Evolutionary conservation across 176 grass and related monocot genomes (phyloP).

Genomic region (Oryza brachyantha): DNA sequence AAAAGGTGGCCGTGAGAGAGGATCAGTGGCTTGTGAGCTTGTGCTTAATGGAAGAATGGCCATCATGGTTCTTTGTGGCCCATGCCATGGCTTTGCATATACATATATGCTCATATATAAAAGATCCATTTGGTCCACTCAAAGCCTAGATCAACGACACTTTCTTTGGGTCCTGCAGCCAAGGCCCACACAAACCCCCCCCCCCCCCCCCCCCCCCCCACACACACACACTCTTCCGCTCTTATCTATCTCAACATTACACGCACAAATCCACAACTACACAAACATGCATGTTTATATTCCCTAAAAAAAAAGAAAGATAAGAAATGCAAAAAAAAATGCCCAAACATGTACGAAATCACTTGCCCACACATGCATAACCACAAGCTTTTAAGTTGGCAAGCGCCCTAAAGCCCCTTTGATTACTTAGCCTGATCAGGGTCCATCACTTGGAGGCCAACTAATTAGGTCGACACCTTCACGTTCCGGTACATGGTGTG

Average conservation of each 20-base stretch:
- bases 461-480: slow-evolving; percentile 42
- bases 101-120: slow-evolving; percentile 19
- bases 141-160: slow-evolving; percentile 27
- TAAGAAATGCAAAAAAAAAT: background rate
- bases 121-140: slow-evolving; percentile 29
- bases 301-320: background rate
- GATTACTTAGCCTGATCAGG: background rate
- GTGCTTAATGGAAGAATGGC: slow-evolving; percentile 30
- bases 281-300: background rate
- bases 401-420: slow-evolving; percentile 14
- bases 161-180: slow-evolving; percentile 13
- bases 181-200: slow-evolving; percentile 1
- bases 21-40: background rate
- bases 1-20: slow-evolving; percentile 29
- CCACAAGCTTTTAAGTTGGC: slow-evolving; percentile 34
- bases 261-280: background rate
- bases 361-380: slow-evolving; percentile 38
- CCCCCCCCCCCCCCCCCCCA: too few relatives aligned
- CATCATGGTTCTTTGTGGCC: slow-evolving; percentile 55
- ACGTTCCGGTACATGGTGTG: slow-evolving; percentile 29
- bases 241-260: background rate
- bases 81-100: background rate
- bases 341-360: background rate
- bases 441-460: slow-evolving; percentile 23
- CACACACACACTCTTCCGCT: background rate